A percentile compares a stretch with the other conserved stretches of the same genome.
Conservation (phyloP, 2,329 filamentous ascomycete species). For the Pseudogymnoascus pannorum region DNA sequence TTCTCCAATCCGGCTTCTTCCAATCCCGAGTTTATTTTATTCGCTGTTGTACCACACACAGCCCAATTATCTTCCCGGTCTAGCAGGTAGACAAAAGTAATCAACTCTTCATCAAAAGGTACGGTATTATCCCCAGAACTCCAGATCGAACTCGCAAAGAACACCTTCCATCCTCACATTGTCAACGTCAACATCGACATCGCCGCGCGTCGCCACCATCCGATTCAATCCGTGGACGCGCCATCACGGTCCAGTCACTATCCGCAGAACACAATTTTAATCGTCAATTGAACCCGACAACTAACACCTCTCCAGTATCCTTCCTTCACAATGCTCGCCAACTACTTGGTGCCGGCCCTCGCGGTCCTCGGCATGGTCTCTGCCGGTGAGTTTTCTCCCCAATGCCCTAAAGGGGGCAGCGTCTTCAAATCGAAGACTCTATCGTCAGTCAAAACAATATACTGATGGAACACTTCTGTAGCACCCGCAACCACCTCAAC, state of each 20-base stretch:
- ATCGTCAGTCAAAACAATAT: not conserved
- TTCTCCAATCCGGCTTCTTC: not conserved
- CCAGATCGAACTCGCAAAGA: not conserved
- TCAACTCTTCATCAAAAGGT: slow-evolving; percentile 7
- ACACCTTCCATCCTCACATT: not conserved
- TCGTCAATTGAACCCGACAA: slow-evolving; percentile 1
- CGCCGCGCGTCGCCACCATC: not conserved
- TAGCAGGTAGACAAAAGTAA: not conserved
- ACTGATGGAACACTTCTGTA: slow-evolving; percentile 2
- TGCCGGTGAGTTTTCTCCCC: slow-evolving; percentile 22
- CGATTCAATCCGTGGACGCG: not conserved
- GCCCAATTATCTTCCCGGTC: not conserved
- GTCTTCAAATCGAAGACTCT: not conserved
- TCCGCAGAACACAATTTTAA: slow-evolving; percentile 10
- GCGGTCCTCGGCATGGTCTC: slow-evolving; percentile 38
- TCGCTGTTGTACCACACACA: not conserved
- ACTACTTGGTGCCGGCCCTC: slow-evolving; percentile 39
- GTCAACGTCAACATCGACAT: not conserved
- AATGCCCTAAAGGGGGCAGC: not conserved
- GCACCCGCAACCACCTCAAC: slow-evolving; percentile 10
- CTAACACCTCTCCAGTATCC: slow-evolving; percentile 17
- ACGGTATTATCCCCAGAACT: not conserved
- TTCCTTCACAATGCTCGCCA: slow-evolving; percentile 39
- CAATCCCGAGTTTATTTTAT: not conserved
- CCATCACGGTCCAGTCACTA: not conserved